Conservation (phyloP, 1,284 basidiomycete genomes). For the Pascua sp. region DNA sequence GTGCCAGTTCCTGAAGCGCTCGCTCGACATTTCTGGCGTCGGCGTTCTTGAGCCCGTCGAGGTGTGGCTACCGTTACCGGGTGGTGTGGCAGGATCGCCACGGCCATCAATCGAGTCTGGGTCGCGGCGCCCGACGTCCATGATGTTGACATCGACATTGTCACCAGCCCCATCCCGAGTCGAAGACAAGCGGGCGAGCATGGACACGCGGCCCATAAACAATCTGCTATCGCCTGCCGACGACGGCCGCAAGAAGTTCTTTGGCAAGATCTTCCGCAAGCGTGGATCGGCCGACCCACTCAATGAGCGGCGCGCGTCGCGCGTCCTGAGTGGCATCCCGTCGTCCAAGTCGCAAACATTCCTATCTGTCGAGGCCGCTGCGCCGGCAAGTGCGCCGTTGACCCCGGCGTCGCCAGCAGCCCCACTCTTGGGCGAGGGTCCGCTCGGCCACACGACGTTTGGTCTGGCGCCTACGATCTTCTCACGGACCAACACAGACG, state of each 20-base stretch:
- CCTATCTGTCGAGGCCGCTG: background rate
- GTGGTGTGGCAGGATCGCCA: conserved; percentile 6
- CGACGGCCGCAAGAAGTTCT: conserved; percentile 58
- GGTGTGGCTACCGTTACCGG: conserved; percentile 56
- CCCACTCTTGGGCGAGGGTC: conserved; percentile 7
- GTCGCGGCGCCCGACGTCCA: conserved; percentile 27
- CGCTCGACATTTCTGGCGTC: conserved; percentile 74
- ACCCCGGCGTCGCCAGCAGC: conserved; percentile 4
- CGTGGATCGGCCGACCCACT: conserved; percentile 4
- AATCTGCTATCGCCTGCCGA: conserved; percentile 7
- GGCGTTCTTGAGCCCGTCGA: conserved; percentile 78
- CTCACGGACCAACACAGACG: conserved; percentile 20
- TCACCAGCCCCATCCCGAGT: conserved; percentile 29
- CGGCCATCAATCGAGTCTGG: conserved; percentile 12
- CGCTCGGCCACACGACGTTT: conserved; percentile 39
- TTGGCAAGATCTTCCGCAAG: conserved; percentile 70
- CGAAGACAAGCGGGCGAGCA: conserved; percentile 20
- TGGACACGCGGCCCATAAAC: conserved; percentile 31
- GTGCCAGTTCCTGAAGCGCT: conserved; percentile 66
- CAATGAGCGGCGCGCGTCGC: background rate
- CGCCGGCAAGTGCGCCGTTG: conserved; percentile 1
- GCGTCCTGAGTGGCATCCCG: background rate
- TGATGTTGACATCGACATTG: conserved; percentile 27
- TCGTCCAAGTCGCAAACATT: conserved; percentile 2
- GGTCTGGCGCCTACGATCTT: conserved; percentile 40